Evolutionary conservation across 2,329 filamentous ascomycete genomes (phyloP), one percentile per base, ranked within the genome.

Genomic region (Pseudogymnoascus sp.): DNA sequence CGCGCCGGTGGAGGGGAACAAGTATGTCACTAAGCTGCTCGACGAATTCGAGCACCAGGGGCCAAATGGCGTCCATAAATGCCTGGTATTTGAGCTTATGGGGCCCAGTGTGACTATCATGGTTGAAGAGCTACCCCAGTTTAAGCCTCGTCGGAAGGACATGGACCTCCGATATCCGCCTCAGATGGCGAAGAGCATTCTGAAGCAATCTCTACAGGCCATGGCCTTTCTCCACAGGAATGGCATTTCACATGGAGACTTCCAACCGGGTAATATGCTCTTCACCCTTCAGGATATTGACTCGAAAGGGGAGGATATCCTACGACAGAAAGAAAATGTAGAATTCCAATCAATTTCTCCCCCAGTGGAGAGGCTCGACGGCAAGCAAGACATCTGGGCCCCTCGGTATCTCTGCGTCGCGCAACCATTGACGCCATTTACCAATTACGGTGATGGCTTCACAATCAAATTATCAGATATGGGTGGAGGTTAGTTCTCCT

Each of bases 31-130:
- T 37, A 68, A 64, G 24, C 50, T 77, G 24, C 62, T 74, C 26
- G 72, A 76, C 63, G 29, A 68, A 29, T 79, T 79, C 36, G 40
- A 73, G 5, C 58, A 75, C 41, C 37, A 65, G 0, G 76, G 78
- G 11, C 76, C 76, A 6, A 80, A 80, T 67, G 76, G 78, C 7
- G 68, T 36, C 3, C 77, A 81, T 64, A 65, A 71, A n/a, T 80
- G 77, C 65, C 65, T 79, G 0, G 73, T 80, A 7, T 71, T 74
- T 50, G 73, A 77, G 44, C 67, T 17, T 21, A 60, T 77, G 29
- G 75, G 75, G 1, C 71, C 75, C 6, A 78, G 68, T 66, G 68
- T 78, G 15, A 70, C 74, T 9, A 68, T 72, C 54, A 65, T 72
- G 63, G 71, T 76, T 60, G 71, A 75, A 21, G 29, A 58, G 35